A percentile compares a stretch with the other conserved stretches of the same genome.
Evolutionary conservation across 75 land plant species (phyloP).

Genomic region (Adiantum capillusveneris): DNA sequence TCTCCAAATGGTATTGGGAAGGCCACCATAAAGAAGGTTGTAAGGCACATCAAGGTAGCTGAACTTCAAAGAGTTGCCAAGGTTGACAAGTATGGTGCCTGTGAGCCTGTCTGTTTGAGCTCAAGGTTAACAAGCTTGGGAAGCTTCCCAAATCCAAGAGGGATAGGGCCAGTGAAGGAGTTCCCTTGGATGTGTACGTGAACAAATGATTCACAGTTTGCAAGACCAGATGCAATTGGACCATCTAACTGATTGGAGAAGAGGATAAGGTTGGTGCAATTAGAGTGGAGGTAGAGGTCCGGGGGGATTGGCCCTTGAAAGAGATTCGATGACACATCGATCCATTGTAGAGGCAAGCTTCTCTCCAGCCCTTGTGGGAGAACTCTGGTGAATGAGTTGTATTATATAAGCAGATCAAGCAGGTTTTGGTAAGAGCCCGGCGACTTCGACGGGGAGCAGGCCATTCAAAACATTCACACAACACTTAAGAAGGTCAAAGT

Average conservation of each 20-base stretch:
- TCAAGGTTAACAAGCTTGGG: constrained; percentile 44
- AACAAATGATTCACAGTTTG: constrained; percentile 20
- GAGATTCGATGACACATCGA: constrained; percentile 61
- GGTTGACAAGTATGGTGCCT: constrained; percentile 45
- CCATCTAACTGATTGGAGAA: constrained; percentile 53
- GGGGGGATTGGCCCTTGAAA: constrained; percentile 46
- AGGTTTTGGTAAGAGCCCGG: constrained; percentile 35
- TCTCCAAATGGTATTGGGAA: constrained; percentile 38
- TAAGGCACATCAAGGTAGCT: constrained; percentile 57
- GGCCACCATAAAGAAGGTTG: constrained; percentile 43
- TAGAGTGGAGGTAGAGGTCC: constrained; percentile 42
- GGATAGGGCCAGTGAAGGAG: constrained; percentile 55
- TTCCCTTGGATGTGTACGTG: constrained; percentile 44
- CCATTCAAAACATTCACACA: constrained; percentile 20
- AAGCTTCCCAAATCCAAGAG: constrained; percentile 34
- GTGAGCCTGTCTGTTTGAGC: constrained; percentile 41
- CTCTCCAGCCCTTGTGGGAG: constrained; percentile 43
- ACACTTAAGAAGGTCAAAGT: constrained; percentile 15
- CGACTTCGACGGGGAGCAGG: constrained; percentile 21
- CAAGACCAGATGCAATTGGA: constrained; percentile 37
- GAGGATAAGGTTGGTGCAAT: constrained; percentile 40
- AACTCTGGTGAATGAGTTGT: constrained; percentile 48
- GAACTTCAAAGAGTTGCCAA: constrained; percentile 40
- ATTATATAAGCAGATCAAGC: constrained; percentile 49
- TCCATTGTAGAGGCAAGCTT: constrained; percentile 29